A percentile compares a stretch with the other conserved stretches of the same genome.
These are phyloP conservation scores for Candida alai DNA, from an alignment of 805 yeast species.

Conservation along the genomic window DNA sequence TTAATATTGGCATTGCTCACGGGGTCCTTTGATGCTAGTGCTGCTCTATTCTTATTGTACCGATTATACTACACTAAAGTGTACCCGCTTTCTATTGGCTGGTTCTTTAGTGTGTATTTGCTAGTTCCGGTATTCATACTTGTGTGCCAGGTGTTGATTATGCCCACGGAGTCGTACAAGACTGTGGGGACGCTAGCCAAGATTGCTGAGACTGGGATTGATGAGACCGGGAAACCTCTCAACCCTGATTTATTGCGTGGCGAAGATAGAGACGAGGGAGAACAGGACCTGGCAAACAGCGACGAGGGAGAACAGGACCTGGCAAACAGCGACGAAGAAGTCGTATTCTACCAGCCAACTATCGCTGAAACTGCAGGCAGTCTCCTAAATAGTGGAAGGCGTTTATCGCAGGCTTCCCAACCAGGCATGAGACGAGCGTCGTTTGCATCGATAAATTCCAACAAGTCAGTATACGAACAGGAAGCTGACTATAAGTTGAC, in stretches of 20 bases:
- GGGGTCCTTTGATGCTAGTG: conserved; percentile 91
- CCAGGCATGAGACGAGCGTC: conserved; percentile 17
- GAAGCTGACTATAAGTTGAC: conserved; percentile 56
- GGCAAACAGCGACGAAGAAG: conserved; percentile 6
- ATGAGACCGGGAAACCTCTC: conserved; percentile 61
- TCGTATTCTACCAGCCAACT: conserved; percentile 24
- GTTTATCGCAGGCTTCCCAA: conserved; percentile 12
- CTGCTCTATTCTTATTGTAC: conserved; percentile 80
- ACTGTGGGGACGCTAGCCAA: conserved; percentile 66
- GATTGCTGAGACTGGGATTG: conserved; percentile 68
- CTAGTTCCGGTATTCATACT: conserved; percentile 76
- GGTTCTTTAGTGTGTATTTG: conserved; percentile 65
- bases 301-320: conserved; percentile 1
- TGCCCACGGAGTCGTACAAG: conserved; percentile 78
- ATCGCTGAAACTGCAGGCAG: conserved; percentile 41
- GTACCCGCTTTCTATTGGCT: conserved; percentile 40
- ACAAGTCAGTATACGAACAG: conserved; percentile 62
- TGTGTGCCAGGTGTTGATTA: conserved; percentile 66
- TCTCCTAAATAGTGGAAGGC: conserved; percentile 35
- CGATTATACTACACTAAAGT: conserved; percentile 55
- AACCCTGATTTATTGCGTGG: conserved; percentile 42
- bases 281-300: too few relatives aligned
- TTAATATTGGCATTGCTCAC: conserved; percentile 76
- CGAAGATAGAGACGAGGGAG: conserved; percentile 32
- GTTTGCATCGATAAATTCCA: conserved; percentile 34